These are phyloP conservation scores for Botrytis medusae DNA, from an alignment of 2,329 filamentous ascomycete genomes.

Conservation along the genomic window DNA sequence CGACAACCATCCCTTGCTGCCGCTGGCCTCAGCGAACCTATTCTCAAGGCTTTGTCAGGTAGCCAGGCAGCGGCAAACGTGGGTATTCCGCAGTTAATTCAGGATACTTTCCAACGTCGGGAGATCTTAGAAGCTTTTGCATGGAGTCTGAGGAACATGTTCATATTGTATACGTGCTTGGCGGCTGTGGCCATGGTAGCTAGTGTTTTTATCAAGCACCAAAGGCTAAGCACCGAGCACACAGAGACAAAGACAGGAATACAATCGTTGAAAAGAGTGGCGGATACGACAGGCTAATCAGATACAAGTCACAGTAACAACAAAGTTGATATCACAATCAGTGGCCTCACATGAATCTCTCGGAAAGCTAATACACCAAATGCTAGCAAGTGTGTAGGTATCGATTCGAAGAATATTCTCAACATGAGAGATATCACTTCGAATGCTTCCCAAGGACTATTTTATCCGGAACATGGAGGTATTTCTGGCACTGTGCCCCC, in stretches of 20 bases:
- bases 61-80: constrained; percentile 32
- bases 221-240: constrained; percentile 48
- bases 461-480: background rate
- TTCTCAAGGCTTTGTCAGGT: constrained; percentile 41
- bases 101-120: constrained; percentile 23
- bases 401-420: background rate
- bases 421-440: background rate
- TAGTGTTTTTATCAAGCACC: constrained; percentile 46
- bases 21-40: constrained; percentile 22
- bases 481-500: background rate
- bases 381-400: background rate
- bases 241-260: constrained; percentile 52
- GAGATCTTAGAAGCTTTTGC: constrained; percentile 29
- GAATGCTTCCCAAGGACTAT: background rate
- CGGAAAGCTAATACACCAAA: background rate
- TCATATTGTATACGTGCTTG: constrained; percentile 31
- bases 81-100: constrained; percentile 44
- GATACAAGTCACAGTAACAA: background rate
- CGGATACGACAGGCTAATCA: background rate
- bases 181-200: constrained; percentile 40
- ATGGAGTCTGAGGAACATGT: constrained; percentile 33
- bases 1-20: constrained; percentile 23
- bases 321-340: background rate
- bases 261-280: background rate
- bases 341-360: background rate